Evolutionary conservation across 2,329 filamentous ascomycete genomes (phyloP).

Genomic region (Phialophora expanda): DNA sequence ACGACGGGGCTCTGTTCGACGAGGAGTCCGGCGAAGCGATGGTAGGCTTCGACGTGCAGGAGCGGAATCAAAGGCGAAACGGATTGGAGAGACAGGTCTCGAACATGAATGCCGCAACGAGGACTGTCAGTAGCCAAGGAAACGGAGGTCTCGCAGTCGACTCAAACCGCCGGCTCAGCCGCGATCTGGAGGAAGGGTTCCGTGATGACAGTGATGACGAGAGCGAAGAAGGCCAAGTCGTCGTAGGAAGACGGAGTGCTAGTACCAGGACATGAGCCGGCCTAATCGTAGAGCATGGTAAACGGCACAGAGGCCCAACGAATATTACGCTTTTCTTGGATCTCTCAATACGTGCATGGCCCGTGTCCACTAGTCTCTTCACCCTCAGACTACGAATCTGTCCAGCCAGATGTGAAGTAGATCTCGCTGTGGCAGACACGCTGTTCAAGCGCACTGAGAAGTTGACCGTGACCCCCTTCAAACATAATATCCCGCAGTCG

Average conservation of each 20-base stretch:
- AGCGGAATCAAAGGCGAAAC: slow-evolving; percentile 49
- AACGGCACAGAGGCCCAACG: not conserved
- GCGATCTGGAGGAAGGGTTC: slow-evolving; percentile 79
- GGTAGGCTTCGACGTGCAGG: slow-evolving; percentile 58
- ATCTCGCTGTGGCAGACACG: not conserved
- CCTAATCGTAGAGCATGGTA: not conserved
- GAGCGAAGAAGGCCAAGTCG: slow-evolving; percentile 32
- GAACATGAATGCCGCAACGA: slow-evolving; percentile 37
- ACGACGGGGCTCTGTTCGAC: slow-evolving; percentile 65
- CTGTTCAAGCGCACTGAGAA: not conserved
- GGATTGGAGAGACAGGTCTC: slow-evolving; percentile 46
- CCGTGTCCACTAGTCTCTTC: not conserved
- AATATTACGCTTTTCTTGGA: not conserved
- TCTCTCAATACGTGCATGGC: not conserved
- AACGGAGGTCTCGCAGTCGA: slow-evolving; percentile 39
- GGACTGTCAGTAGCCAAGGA: slow-evolving; percentile 32
- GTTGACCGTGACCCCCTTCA: not conserved
- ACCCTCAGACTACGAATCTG: not conserved
- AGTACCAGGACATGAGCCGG: slow-evolving; percentile 12
- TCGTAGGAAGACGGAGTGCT: slow-evolving; percentile 34
- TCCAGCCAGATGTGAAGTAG: not conserved
- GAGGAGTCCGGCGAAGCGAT: slow-evolving; percentile 68
- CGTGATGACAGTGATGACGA: slow-evolving; percentile 74
- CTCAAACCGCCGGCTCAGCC: slow-evolving; percentile 68
- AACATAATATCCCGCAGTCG: not conserved